Evolutionary conservation across 768 basidiomycete species (phyloP).

Genomic region (Naganishia onofrii): DNA sequence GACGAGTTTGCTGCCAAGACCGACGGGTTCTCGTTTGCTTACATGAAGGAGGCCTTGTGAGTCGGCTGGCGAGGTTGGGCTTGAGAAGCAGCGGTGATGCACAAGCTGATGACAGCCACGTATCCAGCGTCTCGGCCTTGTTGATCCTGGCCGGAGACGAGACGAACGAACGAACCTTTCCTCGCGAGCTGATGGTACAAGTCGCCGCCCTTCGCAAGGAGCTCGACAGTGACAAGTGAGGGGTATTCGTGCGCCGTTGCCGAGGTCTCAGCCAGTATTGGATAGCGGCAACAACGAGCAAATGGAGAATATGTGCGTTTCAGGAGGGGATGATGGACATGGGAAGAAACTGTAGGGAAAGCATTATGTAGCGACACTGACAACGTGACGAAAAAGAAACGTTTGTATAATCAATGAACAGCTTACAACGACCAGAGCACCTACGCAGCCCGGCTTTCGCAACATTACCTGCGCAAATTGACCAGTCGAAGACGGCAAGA

Average conservation of each 20-base stretch:
- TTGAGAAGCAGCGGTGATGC: not conserved
- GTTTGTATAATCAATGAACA: no score
- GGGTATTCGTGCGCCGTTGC: not conserved
- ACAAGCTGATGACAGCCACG: conserved; percentile 4
- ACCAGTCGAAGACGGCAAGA: no score
- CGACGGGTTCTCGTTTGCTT: conserved; percentile 74
- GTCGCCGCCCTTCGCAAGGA: conserved; percentile 66
- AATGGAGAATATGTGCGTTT: no score
- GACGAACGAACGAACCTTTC: conserved; percentile 59
- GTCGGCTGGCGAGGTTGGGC: conserved; percentile 39
- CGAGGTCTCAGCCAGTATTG: no score
- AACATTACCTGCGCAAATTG: no score
- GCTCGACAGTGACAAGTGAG: conserved; percentile 57
- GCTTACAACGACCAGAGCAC: no score
- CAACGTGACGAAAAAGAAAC: no score
- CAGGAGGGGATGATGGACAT: no score
- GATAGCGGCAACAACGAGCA: no score
- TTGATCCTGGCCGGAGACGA: conserved; percentile 63
- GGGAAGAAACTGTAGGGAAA: no score
- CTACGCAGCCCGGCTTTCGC: no score
- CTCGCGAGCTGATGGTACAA: conserved; percentile 58
- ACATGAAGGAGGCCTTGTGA: conserved; percentile 84
- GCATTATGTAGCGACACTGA: no score
- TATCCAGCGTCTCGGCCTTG: conserved; percentile 67
- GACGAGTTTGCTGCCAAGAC: conserved; percentile 64